These are phyloP conservation scores for Sporisorium iseilematis-ciliati DNA, from an alignment of 1,284 basidiomycete species.

Conservation along the genomic window DNA sequence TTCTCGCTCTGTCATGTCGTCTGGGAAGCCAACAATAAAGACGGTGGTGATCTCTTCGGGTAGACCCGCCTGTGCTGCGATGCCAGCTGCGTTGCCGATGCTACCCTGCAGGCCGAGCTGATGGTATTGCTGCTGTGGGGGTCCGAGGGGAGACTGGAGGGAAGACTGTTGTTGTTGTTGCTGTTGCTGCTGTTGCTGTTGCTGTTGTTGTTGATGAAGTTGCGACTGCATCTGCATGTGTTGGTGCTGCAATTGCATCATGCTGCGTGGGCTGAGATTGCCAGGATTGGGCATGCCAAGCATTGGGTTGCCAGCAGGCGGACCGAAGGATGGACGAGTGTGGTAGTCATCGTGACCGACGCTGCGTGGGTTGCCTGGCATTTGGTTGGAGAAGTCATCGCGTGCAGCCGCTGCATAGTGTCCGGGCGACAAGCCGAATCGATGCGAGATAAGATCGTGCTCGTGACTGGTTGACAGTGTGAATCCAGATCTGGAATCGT, in stretches of 20 bases:
- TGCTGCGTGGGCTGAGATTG: conserved; percentile 60
- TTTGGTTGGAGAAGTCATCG: conserved; percentile 30
- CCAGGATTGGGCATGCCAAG: conserved; percentile 39
- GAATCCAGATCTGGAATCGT: conserved; percentile 32
- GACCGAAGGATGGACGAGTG: conserved; percentile 22
- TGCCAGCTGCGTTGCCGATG: conserved; percentile 23
- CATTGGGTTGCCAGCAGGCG: conserved; percentile 24
- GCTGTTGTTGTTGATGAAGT: conserved; percentile 36
- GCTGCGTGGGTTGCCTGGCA: conserved; percentile 37
- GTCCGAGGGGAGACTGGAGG: conserved; percentile 19
- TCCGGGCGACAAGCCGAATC: conserved; percentile 42
- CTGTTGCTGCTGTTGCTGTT: conserved; percentile 23
- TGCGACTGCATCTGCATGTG: conserved; percentile 60
- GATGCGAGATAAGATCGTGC: conserved; percentile 35
- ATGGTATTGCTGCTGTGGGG: conserved; percentile 33
- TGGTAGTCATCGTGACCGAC: conserved; percentile 39
- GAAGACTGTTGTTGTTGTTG: conserved; percentile 21
- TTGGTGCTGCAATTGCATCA: conserved; percentile 61
- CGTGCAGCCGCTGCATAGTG: conserved; percentile 27
- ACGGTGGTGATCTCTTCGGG: conserved; percentile 94
- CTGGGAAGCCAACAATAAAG: conserved; percentile 98
- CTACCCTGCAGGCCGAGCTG: conserved; percentile 31
- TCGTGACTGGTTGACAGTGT: conserved; percentile 37
- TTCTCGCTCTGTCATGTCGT: conserved; percentile 98
- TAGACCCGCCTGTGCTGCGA: conserved; percentile 22